phyloP scores from a whole-genome alignment of 2,329 filamentous ascomycete genomes.

The Curvularia sp. region DNA sequence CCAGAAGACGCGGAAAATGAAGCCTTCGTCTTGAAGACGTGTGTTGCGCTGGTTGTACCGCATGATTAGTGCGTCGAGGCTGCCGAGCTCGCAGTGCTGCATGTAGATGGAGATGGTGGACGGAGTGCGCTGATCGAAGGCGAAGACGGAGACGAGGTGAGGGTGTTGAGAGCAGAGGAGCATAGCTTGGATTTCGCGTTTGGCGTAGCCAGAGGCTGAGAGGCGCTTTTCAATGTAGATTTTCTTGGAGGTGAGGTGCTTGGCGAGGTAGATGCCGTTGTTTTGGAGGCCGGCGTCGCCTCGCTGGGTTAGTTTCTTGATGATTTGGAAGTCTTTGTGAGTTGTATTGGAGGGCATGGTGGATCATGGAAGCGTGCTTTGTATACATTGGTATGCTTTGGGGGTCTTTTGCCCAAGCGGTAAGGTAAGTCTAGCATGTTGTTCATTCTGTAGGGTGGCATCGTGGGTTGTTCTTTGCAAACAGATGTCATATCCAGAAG shows the following conservation, averaged over 20 bases:
- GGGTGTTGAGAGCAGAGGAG: not conserved
- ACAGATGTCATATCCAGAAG: not conserved
- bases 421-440: not conserved
- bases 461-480: not conserved
- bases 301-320: not conserved
- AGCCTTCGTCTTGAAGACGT: constrained; percentile 18
- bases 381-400: not conserved
- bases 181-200: not conserved
- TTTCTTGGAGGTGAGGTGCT: not conserved
- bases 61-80: constrained; percentile 17
- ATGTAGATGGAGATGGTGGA: constrained; percentile 15
- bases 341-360: not conserved
- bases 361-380: not conserved
- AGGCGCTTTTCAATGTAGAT: constrained; percentile 5
- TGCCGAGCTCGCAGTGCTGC: constrained; percentile 25
- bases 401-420: not conserved
- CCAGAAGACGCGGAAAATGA: constrained; percentile 24
- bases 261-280: not conserved
- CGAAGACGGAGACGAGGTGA: constrained; percentile 2
- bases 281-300: not conserved
- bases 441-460: not conserved
- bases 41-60: not conserved
- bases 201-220: not conserved
- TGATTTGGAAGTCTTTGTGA: not conserved
- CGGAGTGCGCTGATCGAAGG: not conserved